Base-by-base conservation (phyloP, 176 grass and related monocot species). In the Phyllostachys edulis region DNA sequence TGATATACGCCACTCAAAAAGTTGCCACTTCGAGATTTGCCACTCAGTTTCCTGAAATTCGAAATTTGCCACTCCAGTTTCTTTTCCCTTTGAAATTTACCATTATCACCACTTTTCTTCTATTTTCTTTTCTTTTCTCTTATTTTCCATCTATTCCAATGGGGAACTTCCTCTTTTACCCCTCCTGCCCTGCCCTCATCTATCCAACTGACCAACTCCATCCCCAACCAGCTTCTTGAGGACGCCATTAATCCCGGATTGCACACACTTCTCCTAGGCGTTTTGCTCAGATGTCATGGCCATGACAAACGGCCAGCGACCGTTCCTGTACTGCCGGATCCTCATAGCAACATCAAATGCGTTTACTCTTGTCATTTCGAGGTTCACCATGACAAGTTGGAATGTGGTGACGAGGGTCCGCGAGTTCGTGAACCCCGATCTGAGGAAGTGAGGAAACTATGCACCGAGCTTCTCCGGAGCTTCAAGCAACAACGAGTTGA, bases 391-490 rank as follows among this genome's bases (percentile, higher is more conserved):
- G 46, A 97, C 45, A 0, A 97, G 63, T 78, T 94, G 90, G 36
- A 73, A 94, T 0, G 81, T 55, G 8, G 81, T 4, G 70, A 74
- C 1, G 88, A 81, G 29, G 87, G 50, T 0, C 74, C 86, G 4
- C 0, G 64, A 84, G 78, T 75, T 93, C 82, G 93, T 63, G 84
- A 88, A 91, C 39, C 91, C 86, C 1, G 75, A 83, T 20, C 90
- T 13, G 90, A 94, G 90, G 82, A 3, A 87, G 77, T 0, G 81
- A 85, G 36, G 74, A 94, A 18, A 94, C 95, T 3, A 68, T 78
- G 13, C 90, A 97, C 92, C 90, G 1, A 97, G 84, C 80, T 86
- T 97, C 63, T 92, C 86, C n/a, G 69, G 29, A 97, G 88, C 54
- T 94, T 97, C 73, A 69, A 1, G 88, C 90, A 18, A 97, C 82